Conservation (phyloP, 495 filamentous ascomycete species). For the Aspergillus mulundensis region DNA sequence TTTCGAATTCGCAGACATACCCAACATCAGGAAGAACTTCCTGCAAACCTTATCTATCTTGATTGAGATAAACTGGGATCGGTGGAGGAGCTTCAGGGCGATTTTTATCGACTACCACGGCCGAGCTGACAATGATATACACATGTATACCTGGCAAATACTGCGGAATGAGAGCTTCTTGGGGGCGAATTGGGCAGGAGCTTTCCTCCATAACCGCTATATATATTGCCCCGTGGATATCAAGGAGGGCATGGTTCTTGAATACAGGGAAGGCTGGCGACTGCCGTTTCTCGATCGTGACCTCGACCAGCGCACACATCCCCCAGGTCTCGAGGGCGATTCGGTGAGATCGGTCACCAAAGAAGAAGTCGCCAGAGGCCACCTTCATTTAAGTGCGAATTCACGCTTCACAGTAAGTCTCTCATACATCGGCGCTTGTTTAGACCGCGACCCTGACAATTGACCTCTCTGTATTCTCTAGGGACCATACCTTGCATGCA, state of each 20-base stretch:
- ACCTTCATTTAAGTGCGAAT: too few relatives aligned
- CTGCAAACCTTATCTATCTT: conserved; percentile 17
- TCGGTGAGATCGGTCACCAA: conserved; percentile 2
- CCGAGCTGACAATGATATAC: not conserved
- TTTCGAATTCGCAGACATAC: not conserved
- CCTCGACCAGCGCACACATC: too few relatives aligned
- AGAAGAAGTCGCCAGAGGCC: conserved; percentile 3
- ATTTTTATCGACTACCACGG: conserved; percentile 7
- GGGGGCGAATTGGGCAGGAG: not conserved
- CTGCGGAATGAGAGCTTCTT: not conserved
- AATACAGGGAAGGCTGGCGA: conserved; percentile 5
- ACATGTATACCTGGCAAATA: not conserved
- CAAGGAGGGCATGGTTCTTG: conserved; percentile 3
- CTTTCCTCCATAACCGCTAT: conserved; percentile 5
- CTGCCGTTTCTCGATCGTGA: conserved; percentile 13
- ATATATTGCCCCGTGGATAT: conserved; percentile 16
- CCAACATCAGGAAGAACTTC: not conserved
- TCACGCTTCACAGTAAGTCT: too few relatives aligned
- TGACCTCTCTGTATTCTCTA: too few relatives aligned
- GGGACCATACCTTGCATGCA: too few relatives aligned
- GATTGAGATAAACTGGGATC: conserved; percentile 8
- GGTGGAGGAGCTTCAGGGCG: conserved; percentile 6
- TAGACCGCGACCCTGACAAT: too few relatives aligned
- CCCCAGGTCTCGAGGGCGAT: too few relatives aligned
- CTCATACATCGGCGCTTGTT: too few relatives aligned